Conservation (phyloP, 305 asterid genomes). For the Fraxinus sp. region DNA sequence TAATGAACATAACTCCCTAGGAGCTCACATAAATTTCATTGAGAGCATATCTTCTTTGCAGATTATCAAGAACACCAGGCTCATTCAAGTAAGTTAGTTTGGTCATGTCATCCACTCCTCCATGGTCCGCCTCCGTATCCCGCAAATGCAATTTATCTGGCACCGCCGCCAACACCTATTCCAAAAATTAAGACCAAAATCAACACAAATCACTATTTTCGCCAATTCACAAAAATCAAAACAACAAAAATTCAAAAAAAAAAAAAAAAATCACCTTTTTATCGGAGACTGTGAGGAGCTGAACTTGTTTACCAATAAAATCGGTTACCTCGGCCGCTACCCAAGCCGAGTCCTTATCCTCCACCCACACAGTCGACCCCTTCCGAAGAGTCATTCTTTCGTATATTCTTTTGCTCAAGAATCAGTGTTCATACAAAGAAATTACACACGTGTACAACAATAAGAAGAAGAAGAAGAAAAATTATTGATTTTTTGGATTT, state of each 20-base stretch:
- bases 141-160: constrained; percentile 73
- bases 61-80: constrained; percentile 94
- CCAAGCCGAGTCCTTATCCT: constrained; percentile 75
- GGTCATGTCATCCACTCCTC: constrained; percentile 99
- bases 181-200: constrained; percentile 2
- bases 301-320: constrained; percentile 68
- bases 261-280: constrained; percentile 50
- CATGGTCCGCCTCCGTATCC: constrained; percentile 84
- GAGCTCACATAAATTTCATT: constrained; percentile 88
- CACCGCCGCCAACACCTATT: constrained; percentile 48
- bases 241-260: not conserved
- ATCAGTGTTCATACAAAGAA: not conserved
- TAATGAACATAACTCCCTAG: not conserved
- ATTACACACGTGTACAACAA: not conserved
- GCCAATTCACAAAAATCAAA: constrained; percentile 12
- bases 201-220: not conserved
- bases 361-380: constrained; percentile 85
- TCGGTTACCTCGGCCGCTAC: constrained; percentile 67
- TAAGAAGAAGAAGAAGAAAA: not conserved
- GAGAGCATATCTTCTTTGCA: constrained; percentile 77
- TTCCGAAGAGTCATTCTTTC: constrained; percentile 60
- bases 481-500: constrained; percentile 16
- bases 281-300: constrained; percentile 57
- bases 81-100: constrained; percentile 91
- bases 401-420: not conserved